Base-by-base conservation (phyloP, 345 rosid species). In the Ceriops zippeliana region DNA sequence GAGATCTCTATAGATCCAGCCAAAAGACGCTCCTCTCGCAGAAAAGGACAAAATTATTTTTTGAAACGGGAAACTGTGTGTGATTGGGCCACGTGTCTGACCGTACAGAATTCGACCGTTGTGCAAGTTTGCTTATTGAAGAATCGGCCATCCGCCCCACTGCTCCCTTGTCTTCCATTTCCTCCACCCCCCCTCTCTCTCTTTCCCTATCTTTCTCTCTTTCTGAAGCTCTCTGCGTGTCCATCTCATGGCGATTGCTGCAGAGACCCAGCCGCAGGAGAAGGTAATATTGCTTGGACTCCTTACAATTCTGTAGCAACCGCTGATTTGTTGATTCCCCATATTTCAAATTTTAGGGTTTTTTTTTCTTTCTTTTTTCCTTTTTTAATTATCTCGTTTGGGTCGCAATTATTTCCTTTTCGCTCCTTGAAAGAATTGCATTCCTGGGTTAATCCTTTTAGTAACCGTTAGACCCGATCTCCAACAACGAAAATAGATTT, bases 181-280 rank as follows among this genome's bases (percentile, higher is more conserved):
- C 60, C n/a, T 26, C 31, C 38, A 37, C 63, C 20, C 70, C 16
- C 13, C 28, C 65, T 8, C 11, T 59, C 8, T 32, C 19, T 42
- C 5, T 46, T 24, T 64, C 71, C 54, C 35, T 60, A 5, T 26
- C 5, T 10, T 27, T 22, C 19, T 52, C 6, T 58, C 61, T n/a
- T 60, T 16, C 30, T 28, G 30, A 28, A 28, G 30, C 30, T 38
- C 30, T 65, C 13, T 52, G 63, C 62, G 27, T 59, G 10, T 63
- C 76, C 31, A 67, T 68, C 63, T 58, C 63, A 89, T 88, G 96
- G 92, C 88, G 78, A 89, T 89, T 49, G 85, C 86, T 76, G 71
- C 89, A 47, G 93, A 89, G 68, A 70, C 77, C 31, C 88, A 83
- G 2, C 73, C 85, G 24, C 89, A 76, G 60, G 90, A 86, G 42